Conservation (phyloP, 2,329 filamentous ascomycete species). For the Trichoderma polysporum region DNA sequence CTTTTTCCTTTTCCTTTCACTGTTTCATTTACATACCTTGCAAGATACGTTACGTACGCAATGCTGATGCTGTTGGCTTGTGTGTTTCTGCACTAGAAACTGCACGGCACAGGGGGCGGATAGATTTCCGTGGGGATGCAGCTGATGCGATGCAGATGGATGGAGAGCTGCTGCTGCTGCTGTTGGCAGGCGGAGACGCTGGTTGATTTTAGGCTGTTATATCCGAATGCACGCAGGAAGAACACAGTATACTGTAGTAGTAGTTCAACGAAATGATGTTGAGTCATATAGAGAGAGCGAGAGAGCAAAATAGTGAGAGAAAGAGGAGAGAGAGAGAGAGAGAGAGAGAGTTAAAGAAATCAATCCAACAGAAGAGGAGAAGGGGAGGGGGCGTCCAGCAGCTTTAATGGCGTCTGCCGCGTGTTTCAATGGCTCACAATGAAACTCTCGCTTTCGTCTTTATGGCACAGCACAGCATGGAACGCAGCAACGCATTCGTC, state of each 20-base stretch:
- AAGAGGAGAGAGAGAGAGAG: background rate
- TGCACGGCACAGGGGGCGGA: background rate
- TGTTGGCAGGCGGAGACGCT: background rate
- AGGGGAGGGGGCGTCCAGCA: background rate
- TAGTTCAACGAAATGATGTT: no score
- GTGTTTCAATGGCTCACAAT: background rate
- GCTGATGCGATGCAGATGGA: slow-evolving; percentile 6
- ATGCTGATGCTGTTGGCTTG: background rate
- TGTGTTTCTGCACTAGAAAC: background rate
- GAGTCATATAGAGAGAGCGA: background rate
- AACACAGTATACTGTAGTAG: background rate
- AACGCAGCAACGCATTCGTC: background rate
- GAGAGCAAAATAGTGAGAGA: background rate
- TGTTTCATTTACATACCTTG: background rate
- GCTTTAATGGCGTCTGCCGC: background rate
- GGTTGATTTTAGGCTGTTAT: background rate
- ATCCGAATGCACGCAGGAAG: background rate
- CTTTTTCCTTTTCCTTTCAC: background rate
- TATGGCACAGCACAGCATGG: background rate
- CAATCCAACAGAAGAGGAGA: background rate
- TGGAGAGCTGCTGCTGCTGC: background rate
- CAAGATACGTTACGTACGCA: no score
- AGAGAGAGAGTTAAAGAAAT: background rate
- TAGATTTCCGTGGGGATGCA: background rate
- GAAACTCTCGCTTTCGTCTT: background rate